These are phyloP conservation scores for Nepenthes gracilis DNA, from an alignment of 148 eudicot species.

Conservation along the genomic window DNA sequence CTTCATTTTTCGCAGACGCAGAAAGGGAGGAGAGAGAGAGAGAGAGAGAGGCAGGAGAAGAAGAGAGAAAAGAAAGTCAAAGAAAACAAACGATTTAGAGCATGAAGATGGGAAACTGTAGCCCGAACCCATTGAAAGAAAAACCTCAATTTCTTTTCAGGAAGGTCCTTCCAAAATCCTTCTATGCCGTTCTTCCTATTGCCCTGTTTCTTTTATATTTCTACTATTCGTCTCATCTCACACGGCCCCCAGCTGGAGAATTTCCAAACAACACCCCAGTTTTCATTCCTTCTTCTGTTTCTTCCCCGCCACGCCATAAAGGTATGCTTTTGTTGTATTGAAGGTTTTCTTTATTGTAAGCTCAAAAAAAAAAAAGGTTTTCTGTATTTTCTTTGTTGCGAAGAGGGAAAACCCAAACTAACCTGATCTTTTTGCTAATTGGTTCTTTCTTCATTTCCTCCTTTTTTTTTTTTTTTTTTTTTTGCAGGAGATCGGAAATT, in stretches of 20 bases:
- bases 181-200: slow-evolving; percentile 42
- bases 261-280: slow-evolving; percentile 7
- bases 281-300: slow-evolving; percentile 1
- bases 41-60: too few relatives aligned
- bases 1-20: too few relatives aligned
- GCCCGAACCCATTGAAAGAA: slow-evolving; percentile 4
- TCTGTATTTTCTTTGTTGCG: background rate
- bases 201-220: slow-evolving; percentile 41
- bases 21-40: too few relatives aligned
- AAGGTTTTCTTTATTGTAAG: too few relatives aligned
- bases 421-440: background rate
- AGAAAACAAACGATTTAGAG: too few relatives aligned
- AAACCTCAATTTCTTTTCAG: slow-evolving; percentile 21
- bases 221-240: slow-evolving; percentile 19
- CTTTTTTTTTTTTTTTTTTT: slow-evolving; percentile 12
- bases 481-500: slow-evolving; percentile 1
- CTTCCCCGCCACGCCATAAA: background rate
- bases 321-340: background rate
- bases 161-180: slow-evolving; percentile 33
- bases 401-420: background rate
- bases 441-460: background rate
- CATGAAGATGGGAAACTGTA: background rate
- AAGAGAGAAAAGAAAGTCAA: too few relatives aligned
- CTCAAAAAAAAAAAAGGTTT: too few relatives aligned
- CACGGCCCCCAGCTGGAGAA: slow-evolving; percentile 12